Evolutionary conservation across 306 rosid species (phyloP).

Genomic region (Inga laurina): DNA sequence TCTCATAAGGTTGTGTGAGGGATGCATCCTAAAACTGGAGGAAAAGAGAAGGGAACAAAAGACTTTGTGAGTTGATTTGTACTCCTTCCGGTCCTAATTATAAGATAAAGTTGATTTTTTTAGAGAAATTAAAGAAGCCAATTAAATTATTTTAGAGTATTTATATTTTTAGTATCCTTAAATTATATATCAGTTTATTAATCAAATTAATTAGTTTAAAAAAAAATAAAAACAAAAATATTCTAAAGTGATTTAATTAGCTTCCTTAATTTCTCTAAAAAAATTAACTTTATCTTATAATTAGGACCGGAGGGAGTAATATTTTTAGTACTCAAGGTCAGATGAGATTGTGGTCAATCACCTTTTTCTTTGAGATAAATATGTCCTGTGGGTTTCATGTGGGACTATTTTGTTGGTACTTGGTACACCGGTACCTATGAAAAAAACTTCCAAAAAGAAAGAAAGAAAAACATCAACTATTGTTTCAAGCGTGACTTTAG

Average conservation of each 20-base stretch:
- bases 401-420: background rate
- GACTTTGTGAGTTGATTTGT: background rate
- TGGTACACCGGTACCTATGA: background rate
- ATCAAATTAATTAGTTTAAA: too few relatives aligned
- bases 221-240: too few relatives aligned
- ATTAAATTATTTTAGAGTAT: too few relatives aligned
- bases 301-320: too few relatives aligned
- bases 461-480: background rate
- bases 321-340: background rate
- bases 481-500: background rate
- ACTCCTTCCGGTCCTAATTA: too few relatives aligned
- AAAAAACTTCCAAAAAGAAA: background rate
- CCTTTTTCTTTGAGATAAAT: background rate
- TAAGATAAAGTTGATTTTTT: too few relatives aligned
- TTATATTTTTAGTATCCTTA: too few relatives aligned
- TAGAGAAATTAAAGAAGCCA: too few relatives aligned
- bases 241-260: too few relatives aligned
- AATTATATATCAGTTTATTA: too few relatives aligned
- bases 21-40: background rate
- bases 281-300: too few relatives aligned
- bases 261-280: too few relatives aligned
- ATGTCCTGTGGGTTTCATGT: background rate
- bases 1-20: background rate
- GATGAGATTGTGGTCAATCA: constrained; percentile 1
- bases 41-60: background rate